Conservation (phyloP, 805 yeast species). For the Kuraishia molischiana region DNA sequence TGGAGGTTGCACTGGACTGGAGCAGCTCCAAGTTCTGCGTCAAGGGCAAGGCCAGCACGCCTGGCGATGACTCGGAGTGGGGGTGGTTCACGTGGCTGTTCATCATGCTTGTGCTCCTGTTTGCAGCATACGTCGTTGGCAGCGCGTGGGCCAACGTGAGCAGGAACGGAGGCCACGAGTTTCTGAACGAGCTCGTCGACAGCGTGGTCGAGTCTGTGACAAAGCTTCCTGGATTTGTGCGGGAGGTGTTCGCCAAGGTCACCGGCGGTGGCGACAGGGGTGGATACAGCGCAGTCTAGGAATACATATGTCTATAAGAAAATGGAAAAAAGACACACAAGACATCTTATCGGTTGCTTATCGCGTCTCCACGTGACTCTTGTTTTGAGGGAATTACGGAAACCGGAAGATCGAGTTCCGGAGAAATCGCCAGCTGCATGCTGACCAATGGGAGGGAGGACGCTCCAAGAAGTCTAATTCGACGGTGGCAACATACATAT, state of each 20-base stretch:
- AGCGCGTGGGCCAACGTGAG: slow-evolving; percentile 72
- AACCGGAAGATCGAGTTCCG: too few species aligned
- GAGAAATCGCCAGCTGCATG: slow-evolving; percentile 1
- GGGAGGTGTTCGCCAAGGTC: slow-evolving; percentile 59
- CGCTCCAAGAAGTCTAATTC: too few species aligned
- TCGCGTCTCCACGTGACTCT: too few species aligned
- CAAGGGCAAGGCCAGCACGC: too few species aligned
- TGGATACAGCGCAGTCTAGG: slow-evolving; percentile 86
- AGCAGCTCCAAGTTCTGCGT: too few species aligned
- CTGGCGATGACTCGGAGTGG: slow-evolving; percentile 44
- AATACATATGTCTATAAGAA: slow-evolving; percentile 4
- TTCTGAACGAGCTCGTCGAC: slow-evolving; percentile 65
- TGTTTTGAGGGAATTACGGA: too few species aligned
- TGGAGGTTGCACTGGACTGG: too few species aligned
- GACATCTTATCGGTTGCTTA: background rate
- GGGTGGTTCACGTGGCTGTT: slow-evolving; percentile 82
- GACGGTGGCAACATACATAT: too few species aligned
- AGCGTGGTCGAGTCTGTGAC: slow-evolving; percentile 46
- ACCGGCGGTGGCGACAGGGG: slow-evolving; percentile 61
- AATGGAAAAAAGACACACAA: too few species aligned
- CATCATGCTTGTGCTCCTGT: slow-evolving; percentile 57
- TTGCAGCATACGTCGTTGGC: slow-evolving; percentile 63
- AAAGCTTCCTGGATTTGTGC: slow-evolving; percentile 54
- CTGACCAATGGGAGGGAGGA: too few species aligned
- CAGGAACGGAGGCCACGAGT: slow-evolving; percentile 63